Percentiles rank a stretch among this genome's conserved stretches.
Evolutionary conservation across 108 stramenopile genomes (phyloP).

Genomic region (Nitzschia sp.): DNA sequence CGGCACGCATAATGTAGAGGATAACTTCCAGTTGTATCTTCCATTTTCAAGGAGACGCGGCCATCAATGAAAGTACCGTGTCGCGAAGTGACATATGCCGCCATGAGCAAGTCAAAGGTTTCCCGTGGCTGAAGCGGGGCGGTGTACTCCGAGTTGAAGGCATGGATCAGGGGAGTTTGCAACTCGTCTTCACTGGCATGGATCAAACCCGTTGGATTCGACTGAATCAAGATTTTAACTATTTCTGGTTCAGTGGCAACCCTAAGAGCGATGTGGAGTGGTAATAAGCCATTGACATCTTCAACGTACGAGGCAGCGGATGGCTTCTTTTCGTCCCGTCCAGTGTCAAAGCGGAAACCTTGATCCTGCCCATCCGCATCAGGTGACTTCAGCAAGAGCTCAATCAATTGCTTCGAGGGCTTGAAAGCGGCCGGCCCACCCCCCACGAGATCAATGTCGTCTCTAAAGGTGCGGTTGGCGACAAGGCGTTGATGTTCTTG

Average conservation of each 20-base stretch:
- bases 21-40: conserved; percentile 63
- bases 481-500: conserved; percentile 20
- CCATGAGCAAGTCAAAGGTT: conserved; percentile 39
- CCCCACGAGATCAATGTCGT: conserved; percentile 26
- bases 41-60: conserved; percentile 53
- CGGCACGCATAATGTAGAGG: conserved; percentile 77
- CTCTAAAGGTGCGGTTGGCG: conserved; percentile 20
- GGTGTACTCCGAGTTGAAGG: conserved; percentile 35
- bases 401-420: conserved; percentile 40
- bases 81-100: conserved; percentile 37
- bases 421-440: conserved; percentile 37
- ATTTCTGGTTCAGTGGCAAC: conserved; percentile 33
- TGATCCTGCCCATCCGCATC: conserved; percentile 32
- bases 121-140: conserved; percentile 36
- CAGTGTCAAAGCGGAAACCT: conserved; percentile 10
- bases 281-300: conserved; percentile 40
- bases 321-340: conserved; percentile 1
- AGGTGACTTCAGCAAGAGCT: conserved; percentile 39
- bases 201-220: conserved; percentile 45
- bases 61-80: conserved; percentile 54
- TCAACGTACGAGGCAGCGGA: conserved; percentile 38
- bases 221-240: conserved; percentile 38
- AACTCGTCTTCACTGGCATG: conserved; percentile 50
- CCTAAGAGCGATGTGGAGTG: conserved; percentile 46
- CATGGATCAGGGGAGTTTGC: conserved; percentile 49